Evolutionary conservation across 768 basidiomycete genomes (phyloP).

Genomic region (Suillus ampliporus): DNA sequence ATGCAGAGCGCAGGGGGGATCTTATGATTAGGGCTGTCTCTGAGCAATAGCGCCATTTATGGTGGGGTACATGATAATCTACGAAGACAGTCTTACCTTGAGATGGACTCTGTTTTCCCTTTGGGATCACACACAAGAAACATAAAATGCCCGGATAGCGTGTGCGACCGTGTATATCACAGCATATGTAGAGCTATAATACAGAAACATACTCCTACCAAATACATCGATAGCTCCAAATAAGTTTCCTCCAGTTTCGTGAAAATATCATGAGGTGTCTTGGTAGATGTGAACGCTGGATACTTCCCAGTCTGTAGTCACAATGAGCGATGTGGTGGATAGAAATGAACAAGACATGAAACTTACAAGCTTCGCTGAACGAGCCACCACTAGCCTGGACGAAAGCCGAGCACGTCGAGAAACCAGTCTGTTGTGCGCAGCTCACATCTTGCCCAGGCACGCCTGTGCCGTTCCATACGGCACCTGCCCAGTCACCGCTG

Average conservation of each 20-base stretch:
- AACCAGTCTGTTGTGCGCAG: constrained; percentile 84
- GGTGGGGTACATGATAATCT: neutral
- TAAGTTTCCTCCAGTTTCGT: neutral
- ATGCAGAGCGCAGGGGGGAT: constrained; percentile 58
- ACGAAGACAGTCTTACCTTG: neutral
- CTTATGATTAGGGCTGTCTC: constrained; percentile 23
- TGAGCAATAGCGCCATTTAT: neutral
- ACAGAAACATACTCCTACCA: neutral
- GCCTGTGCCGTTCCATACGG: constrained; percentile 74
- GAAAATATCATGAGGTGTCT: constrained; percentile 27
- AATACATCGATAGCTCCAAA: constrained; percentile 4
- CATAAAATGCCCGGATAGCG: neutral
- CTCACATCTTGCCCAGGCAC: constrained; percentile 86
- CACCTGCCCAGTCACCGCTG: constrained; percentile 90
- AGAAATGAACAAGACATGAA: neutral
- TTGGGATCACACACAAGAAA: neutral
- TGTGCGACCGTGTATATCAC: neutral
- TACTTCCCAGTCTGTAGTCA: constrained; percentile 78
- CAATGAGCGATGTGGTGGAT: constrained; percentile 11
- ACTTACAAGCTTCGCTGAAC: constrained; percentile 81
- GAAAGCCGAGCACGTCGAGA: constrained; percentile 79
- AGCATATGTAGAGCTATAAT: neutral
- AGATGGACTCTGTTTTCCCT: neutral
- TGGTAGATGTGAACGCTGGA: constrained; percentile 78
- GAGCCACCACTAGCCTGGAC: constrained; percentile 74